Evolutionary conservation across 257 asterid genomes (phyloP).

Genomic region (Ilex aquifolium): DNA sequence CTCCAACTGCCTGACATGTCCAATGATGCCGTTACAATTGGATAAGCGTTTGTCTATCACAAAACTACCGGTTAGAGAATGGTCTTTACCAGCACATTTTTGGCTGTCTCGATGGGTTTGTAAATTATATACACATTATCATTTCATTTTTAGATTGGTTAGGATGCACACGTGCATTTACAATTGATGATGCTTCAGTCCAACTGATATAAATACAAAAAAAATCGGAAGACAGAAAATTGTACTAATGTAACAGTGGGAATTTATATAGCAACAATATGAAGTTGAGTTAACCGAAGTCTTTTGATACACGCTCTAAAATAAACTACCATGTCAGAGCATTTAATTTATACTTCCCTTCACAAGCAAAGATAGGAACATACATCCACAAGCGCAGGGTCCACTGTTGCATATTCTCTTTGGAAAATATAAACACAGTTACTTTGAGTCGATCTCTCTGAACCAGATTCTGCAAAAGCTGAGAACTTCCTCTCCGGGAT

Average conservation of each 20-base stretch:
- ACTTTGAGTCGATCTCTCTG: conserved; percentile 21
- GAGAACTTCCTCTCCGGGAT: conserved; percentile 54
- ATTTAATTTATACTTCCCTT: background rate
- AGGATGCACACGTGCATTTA: no score
- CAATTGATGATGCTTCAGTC: background rate
- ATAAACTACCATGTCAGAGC: background rate
- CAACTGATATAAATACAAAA: background rate
- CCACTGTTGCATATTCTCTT: conserved; percentile 87
- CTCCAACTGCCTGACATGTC: no score
- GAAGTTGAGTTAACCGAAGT: background rate
- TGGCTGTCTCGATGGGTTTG: no score
- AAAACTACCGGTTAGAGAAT: no score
- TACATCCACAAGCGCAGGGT: conserved; percentile 76
- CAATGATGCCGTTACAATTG: no score
- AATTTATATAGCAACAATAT: background rate
- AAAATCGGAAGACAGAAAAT: background rate
- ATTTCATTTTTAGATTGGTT: no score
- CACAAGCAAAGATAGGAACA: conserved; percentile 19
- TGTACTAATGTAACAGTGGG: background rate
- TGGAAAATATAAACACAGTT: conserved; percentile 79
- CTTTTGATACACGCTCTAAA: background rate
- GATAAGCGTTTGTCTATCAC: no score
- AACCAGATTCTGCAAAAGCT: conserved; percentile 27
- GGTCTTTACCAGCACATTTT: no score
- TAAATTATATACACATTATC: no score